Evolutionary conservation across 192 early-diverging fungal species (phyloP), one percentile per base, ranked within the genome.

Genomic region (Physocladia obscura): DNA sequence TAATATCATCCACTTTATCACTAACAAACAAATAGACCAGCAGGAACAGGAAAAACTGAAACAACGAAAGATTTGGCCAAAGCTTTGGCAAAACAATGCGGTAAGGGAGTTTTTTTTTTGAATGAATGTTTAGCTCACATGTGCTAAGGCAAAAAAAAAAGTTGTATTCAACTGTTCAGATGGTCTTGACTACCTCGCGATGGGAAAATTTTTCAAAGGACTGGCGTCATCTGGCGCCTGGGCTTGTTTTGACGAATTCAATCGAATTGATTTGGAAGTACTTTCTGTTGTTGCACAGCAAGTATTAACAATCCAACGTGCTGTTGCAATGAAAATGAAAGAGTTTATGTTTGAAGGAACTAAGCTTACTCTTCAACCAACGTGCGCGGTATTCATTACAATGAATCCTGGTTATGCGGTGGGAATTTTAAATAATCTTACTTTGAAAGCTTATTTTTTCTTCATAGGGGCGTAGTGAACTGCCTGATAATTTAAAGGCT

Each of bases 331-430:
- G 57, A 77, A 80, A 19, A 57, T 81, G 37, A 76, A 79, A 19
- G 82, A 84, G n/a, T 88, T 88, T 55, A 72, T 81, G 62, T 88
- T 88, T 69, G 86, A 88, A 74, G 86, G 86, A 11, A 88, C 85
- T 1, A 74, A 73, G 57, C 50, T 88, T 48, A 55, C 65, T 15
- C 72, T 88, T 13, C 79, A 87, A 17, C 79, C 81, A 0, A 79
- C 80, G 36, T 88, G 86, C 61, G 86, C 86, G 4, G 85, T 87
- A 8, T 88, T 88, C 62, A 88, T 88, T 61, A 88, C 86, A 5
- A 88, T 88, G 86, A 88, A 88, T 73, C 86, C 86, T 13, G 86
- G 86, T 15, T 88, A 88, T 78, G 86, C 86, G 29, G 85, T 85
- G 11, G 39, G 85, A 79, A 0, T 54, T 81, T 32, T 78, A 49